These are phyloP conservation scores for Gautieria morchelliformis DNA, from an alignment of 768 basidiomycete species.

Conservation along the genomic window DNA sequence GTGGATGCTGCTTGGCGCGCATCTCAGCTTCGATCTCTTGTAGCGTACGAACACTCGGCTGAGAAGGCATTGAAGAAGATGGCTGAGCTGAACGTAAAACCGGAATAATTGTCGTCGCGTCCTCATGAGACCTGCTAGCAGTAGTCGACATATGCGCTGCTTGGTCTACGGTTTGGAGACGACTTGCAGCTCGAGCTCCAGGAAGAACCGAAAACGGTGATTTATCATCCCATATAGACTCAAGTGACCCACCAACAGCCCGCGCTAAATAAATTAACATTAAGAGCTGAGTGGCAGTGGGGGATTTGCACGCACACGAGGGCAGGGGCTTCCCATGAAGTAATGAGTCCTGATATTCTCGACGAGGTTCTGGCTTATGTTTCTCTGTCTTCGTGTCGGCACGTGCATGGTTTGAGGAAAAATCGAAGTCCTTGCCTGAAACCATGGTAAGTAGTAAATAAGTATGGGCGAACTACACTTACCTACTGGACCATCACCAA, in stretches of 20 bases:
- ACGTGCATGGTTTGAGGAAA: slow-evolving; percentile 37
- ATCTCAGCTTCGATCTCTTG: slow-evolving; percentile 83
- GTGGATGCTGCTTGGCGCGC: slow-evolving; percentile 28
- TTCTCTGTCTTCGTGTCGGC: slow-evolving; percentile 13
- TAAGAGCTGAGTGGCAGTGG: background rate
- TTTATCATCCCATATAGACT: slow-evolving; percentile 77
- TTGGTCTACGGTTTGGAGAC: slow-evolving; percentile 30
- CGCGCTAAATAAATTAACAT: background rate
- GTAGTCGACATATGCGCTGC: slow-evolving; percentile 15
- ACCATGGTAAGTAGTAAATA: slow-evolving; percentile 8
- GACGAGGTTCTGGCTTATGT: slow-evolving; percentile 1
- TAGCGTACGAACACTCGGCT: slow-evolving; percentile 46
- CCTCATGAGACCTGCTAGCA: slow-evolving; percentile 14
- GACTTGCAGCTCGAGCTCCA: slow-evolving; percentile 34
- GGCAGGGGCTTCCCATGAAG: background rate
- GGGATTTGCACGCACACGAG: background rate
- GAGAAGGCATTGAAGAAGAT: slow-evolving; percentile 4
- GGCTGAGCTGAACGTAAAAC: background rate
- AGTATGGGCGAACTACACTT: slow-evolving; percentile 12
- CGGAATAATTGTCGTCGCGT: slow-evolving; percentile 16
- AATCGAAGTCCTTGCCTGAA: slow-evolving; percentile 88
- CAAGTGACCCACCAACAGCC: slow-evolving; percentile 31
- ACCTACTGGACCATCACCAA: slow-evolving; percentile 74
- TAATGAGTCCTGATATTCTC: slow-evolving; percentile 1
- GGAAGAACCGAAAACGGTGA: slow-evolving; percentile 65